Base-by-base conservation (phyloP, 257 asterid genomes). In the Cordia subcordata region DNA sequence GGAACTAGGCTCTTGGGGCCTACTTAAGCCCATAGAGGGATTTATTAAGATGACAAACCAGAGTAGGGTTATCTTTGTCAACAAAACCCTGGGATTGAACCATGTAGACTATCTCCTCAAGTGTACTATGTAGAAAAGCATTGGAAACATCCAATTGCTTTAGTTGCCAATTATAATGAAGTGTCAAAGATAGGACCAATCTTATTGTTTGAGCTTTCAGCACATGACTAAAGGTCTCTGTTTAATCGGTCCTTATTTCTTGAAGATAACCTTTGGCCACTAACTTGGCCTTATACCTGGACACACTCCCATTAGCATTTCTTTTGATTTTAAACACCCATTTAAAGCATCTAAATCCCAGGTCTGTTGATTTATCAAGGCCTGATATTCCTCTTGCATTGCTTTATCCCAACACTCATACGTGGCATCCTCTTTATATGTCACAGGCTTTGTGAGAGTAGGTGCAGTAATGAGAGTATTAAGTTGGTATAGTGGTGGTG, bases 261-360 rank as follows among this genome's bases (percentile, higher is more conserved):
- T 60, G 45, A 44, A 22, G 17, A 35, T 33, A 57, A 16, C 35
- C 64, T 44, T 59, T 47, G 17, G 52, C 52, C 5, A 47, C 19
- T 3, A 47, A 18, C 19, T 18, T 4, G 1, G 52, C 52, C 23
- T 60, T 60, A 39, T 9, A 46, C 8, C 14, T 10, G 39, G 22
- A 39, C 8, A 46, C 19, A 17, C 12, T 21, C 0, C 44, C 45
- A 21, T 45, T 23, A 8, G 14, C 19, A 40, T 45, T 53, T 35
- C 44, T 35, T 45, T 59, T 45, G 38, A 39, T 49, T 40, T 19
- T 1, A 15, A 40, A 59, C 10, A 59, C 55, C n/a, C 55, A 59
- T 59, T 59, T 23, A 14, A 40, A 23, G n/a, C 44, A 53, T 11
- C 35, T 27, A 27, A 6, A 27, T 3, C 6, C 6, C 35, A 27